Base-by-base conservation (phyloP, 2,329 filamentous ascomycete species). In the Beauveria sp. region DNA sequence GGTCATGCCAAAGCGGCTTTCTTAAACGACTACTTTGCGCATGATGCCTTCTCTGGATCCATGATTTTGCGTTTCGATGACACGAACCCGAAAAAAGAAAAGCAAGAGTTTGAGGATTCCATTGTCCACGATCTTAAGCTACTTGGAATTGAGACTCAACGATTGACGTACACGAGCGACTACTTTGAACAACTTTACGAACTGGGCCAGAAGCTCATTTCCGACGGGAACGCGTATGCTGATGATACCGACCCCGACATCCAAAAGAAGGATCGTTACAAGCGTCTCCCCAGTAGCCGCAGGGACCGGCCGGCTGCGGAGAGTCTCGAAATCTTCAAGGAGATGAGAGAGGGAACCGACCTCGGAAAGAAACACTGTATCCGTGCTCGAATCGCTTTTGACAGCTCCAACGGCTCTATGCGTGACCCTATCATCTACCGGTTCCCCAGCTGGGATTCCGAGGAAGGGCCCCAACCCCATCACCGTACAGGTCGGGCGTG, bases 371-470 rank as follows among this genome's bases (percentile, higher is more conserved):
- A 83, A 71, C 93, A 93, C 86, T 97, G 91, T 77, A 96, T 99
- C 67, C 89, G 95, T 63, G 95, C 95, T 62, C 96, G 96, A 81
- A 90, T 98, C 69, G 93, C 91, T 1, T 85, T 89, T 68, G 90
- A 96, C 74, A 89, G 95, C 77, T 89, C 89, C 66, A 98, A 99
- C 81, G 96, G 96, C 77, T 91, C 95, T 59, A 87, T 98, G 84
- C 85, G 95, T 66, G 95, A 99, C 75, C 95, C 95, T 14, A 93
- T 98, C 75, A 96, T 99, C 74, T 98, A 97, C 81, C 88, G 95
- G 66, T 61, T 90, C 82, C 58, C 50, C 7, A 43, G 93, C 92
- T 69, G 65, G 76, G 64, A 76, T 76, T 88, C 66, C 90, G 88
- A 91, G 67, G 96, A 96, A 72, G 69, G 79, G 64, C 80, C 81